Percentiles rank a stretch among this genome's conserved stretches.
phyloP scores from a whole-genome alignment of 352 stramenopile species.

The Phytophthora lateralis region DNA sequence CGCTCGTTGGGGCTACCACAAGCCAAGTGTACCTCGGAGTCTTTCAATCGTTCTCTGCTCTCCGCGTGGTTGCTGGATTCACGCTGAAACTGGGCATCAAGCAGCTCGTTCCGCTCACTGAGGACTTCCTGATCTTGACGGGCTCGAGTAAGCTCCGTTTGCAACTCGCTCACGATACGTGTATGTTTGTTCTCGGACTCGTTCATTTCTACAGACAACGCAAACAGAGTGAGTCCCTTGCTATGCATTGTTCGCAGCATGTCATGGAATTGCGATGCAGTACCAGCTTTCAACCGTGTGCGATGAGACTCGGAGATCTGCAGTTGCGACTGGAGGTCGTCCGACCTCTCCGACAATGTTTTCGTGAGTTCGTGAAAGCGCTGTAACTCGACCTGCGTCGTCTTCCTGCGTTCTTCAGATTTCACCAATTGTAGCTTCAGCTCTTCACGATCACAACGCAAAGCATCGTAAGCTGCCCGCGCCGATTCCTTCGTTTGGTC shows the following conservation, averaged over 20 bases:
- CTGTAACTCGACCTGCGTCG: constrained; percentile 49
- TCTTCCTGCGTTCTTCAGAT: constrained; percentile 49
- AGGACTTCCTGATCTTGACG: constrained; percentile 34
- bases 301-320: constrained; percentile 51
- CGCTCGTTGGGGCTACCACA: not conserved
- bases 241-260: not conserved
- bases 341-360: constrained; percentile 57
- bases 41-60: constrained; percentile 48
- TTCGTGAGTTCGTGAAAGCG: constrained; percentile 56
- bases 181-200: constrained; percentile 39
- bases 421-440: constrained; percentile 63
- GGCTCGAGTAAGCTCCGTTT: constrained; percentile 34
- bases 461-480: constrained; percentile 63
- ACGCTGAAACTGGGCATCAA: constrained; percentile 47
- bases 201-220: constrained; percentile 43
- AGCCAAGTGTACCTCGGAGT: constrained; percentile 51
- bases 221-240: constrained; percentile 3
- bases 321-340: constrained; percentile 58
- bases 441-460: constrained; percentile 63
- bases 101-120: constrained; percentile 40
- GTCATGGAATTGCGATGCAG: not conserved
- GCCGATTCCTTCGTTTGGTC: constrained; percentile 71
- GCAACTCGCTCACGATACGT: constrained; percentile 36
- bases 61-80: constrained; percentile 53
- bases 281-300: constrained; percentile 43